Evolutionary conservation across 2,329 filamentous ascomycete species (phyloP), one percentile per base, ranked within the genome.

Genomic region (Claviceps quebecensis): DNA sequence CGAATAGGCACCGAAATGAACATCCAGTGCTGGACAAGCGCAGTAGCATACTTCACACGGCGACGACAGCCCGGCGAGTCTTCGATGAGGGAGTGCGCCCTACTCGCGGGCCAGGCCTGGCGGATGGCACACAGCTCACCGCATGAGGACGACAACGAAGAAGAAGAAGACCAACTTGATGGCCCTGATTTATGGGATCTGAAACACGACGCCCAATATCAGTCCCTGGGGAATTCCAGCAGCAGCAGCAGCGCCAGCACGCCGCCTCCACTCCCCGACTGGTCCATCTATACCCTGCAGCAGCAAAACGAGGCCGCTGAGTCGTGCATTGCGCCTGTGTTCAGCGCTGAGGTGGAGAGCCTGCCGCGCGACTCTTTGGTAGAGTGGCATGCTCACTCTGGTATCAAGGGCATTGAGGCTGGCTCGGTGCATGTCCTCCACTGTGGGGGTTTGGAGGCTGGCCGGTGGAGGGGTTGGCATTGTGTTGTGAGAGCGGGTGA

Each of bases 381-480:
- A 11, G 93, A 98, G 69, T 98, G 91, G 90, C 84, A 87, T 58
- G 83, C 75, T 1, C 77, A 84, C 52, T 62, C 79, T 3, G 86
- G 87, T 0, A 65, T 85, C 6, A 64, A 65, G 9, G 52, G 56
- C 23, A 54, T 70, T 4, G 54, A 57, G 4, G 59, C 65, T 47
- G 52, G 59, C 14, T 60, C 57, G 4, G 59, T 60, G 36, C 61
- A 64, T 53, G 55, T 64, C 45, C 43, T 57, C 11, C 52, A 51
- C 40, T 41, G 22, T 9, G 23, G 29, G 9, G 40, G 11, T 54
- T 61, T 38, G 48, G 51, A 14, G 29, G 36, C 2, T 50, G 51
- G 1, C 2, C 57, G 56, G 5, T 68, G 66, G 63, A 58, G 53
- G 17, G 57, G 56, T 22, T 66, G 62, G 62, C 61, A 65, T 49